Evolutionary conservation across 148 eudicot genomes (phyloP), one percentile per base, ranked within the genome.

Genomic region (Polygonum aviculare): DNA sequence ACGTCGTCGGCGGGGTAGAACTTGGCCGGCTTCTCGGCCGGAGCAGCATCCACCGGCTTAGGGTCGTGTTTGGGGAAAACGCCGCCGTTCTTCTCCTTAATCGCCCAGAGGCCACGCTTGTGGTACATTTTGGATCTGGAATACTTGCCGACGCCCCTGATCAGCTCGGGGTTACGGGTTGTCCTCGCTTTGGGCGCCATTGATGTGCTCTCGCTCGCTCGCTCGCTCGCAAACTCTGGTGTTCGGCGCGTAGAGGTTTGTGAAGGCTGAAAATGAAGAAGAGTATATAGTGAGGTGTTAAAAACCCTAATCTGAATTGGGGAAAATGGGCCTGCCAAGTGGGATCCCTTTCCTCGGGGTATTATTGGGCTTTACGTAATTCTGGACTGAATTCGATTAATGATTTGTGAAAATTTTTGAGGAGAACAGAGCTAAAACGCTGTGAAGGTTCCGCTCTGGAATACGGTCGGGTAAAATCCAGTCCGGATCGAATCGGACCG

Each of bases 21-120:
- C 82, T 90, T 92, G 8, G 93, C 74, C 0, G 88, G 54, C 76
- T 88, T 88, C 69, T 77, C 93, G 16, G 76, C 76, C 0, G 86
- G 19, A 4, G 57, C 16, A 1, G 82, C 12, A 0, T 79, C 85
- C 2, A 77, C 83, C 0, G 88, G 50, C 22, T 87, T 87, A 54
- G 86, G 81, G 41, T 79, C 84, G 60, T 88, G 93, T 16, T 51
- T 74, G 12, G 96, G 98, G 79, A 93, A 93, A 12, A 75, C 83
- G 72, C 98, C 98, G 36, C 96, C 98, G 75, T 93, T 89, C 54
- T 93, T 93, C 67, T 90, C 92, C 80, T 93, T 93, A 81, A 93
- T 89, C 0, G 98, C 98, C 96, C 96, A 93, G 0, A 93, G 79
- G 73, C 98, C 98, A 40, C 93, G 82, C 84, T 89, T 90, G 82